Evolutionary conservation across 2,329 filamentous ascomycete species (phyloP).

Genomic region (Tolypocladium ovalisporum): DNA sequence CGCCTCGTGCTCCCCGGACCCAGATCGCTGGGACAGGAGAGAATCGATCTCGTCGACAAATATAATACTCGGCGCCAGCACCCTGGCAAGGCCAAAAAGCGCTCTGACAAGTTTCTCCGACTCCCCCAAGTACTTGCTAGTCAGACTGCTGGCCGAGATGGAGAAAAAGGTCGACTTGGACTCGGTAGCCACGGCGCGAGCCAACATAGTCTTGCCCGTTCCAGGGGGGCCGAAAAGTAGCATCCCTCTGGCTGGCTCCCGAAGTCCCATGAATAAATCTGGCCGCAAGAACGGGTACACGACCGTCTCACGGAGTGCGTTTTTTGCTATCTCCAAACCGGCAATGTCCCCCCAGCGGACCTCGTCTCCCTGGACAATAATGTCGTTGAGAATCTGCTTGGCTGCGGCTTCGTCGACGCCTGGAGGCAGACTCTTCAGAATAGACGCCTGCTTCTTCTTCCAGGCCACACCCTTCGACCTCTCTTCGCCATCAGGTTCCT

Average conservation of each 20-base stretch:
- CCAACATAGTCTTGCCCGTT: slow-evolving; percentile 98
- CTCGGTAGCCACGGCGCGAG: slow-evolving; percentile 83
- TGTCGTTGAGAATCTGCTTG: slow-evolving; percentile 89
- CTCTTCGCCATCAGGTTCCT: slow-evolving; percentile 30
- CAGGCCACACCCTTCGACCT: slow-evolving; percentile 33
- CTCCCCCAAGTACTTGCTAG: slow-evolving; percentile 92
- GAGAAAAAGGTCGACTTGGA: slow-evolving; percentile 94
- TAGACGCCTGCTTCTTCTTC: slow-evolving; percentile 48
- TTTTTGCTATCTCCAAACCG: slow-evolving; percentile 81
- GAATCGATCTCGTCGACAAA: slow-evolving; percentile 99
- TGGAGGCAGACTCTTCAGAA: slow-evolving; percentile 69
- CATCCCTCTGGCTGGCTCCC: slow-evolving; percentile 91
- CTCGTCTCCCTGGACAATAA: slow-evolving; percentile 87
- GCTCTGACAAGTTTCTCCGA: slow-evolving; percentile 93
- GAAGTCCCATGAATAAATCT: slow-evolving; percentile 88
- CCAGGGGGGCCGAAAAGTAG: slow-evolving; percentile 91
- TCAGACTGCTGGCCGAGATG: slow-evolving; percentile 87
- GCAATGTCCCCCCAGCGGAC: slow-evolving; percentile 93
- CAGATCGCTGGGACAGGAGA: slow-evolving; percentile 71
- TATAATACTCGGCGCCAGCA: slow-evolving; percentile 86
- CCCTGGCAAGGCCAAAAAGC: slow-evolving; percentile 80
- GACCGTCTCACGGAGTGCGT: slow-evolving; percentile 85
- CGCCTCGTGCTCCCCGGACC: slow-evolving; percentile 82
- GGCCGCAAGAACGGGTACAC: slow-evolving; percentile 94
- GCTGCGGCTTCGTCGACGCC: slow-evolving; percentile 76